phyloP scores from a whole-genome alignment of 148 eudicot genomes.

The Rhododendron molle region DNA sequence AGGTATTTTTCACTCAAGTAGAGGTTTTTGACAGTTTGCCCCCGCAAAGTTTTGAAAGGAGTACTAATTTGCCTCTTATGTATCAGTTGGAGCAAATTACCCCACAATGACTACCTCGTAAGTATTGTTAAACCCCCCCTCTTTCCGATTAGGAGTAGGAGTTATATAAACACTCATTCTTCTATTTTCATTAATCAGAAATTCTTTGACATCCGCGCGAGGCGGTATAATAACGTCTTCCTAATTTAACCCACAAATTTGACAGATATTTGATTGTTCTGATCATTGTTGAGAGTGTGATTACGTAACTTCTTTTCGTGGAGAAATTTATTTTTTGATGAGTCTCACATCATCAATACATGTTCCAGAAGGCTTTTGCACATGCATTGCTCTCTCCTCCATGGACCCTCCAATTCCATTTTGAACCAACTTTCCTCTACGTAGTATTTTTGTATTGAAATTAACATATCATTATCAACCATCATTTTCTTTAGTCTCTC shows the following conservation, averaged over 20 bases:
- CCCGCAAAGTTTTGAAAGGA: background rate
- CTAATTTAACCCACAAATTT: background rate
- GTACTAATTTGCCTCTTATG: background rate
- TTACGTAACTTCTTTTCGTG: slow-evolving; percentile 13
- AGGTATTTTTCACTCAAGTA: background rate
- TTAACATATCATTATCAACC: slow-evolving; percentile 16
- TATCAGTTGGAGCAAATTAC: background rate
- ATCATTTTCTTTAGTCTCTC: slow-evolving; percentile 22
- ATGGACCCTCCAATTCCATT: background rate
- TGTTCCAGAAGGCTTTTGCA: background rate
- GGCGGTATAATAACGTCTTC: background rate
- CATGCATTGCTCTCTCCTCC: background rate
- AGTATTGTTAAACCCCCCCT: background rate
- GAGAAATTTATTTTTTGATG: background rate
- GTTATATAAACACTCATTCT: too few relatives aligned
- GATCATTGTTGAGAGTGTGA: background rate
- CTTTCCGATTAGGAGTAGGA: background rate
- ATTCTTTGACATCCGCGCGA: background rate
- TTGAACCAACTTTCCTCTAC: background rate
- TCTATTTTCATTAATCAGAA: background rate
- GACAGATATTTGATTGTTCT: background rate
- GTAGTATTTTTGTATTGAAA: slow-evolving; percentile 1
- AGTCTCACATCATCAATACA: background rate
- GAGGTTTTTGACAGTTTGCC: background rate
- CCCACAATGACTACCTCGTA: background rate